A percentile compares a stretch with the other conserved stretches of the same genome.
Conservation (phyloP, 768 basidiomycete species). For the Astraeus odoratus region DNA sequence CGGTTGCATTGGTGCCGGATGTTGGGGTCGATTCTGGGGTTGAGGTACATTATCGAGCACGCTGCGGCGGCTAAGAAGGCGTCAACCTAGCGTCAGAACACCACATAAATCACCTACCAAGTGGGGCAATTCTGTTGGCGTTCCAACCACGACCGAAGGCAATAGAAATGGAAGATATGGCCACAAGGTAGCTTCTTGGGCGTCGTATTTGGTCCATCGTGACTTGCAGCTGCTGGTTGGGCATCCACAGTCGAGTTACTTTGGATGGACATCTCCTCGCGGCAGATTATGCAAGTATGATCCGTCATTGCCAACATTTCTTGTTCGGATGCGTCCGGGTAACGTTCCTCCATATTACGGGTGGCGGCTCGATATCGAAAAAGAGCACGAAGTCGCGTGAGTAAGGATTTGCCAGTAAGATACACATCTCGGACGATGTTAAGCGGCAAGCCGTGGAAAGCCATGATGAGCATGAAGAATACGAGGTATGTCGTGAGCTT, state of each 20-base stretch:
- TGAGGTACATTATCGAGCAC: conserved; percentile 52
- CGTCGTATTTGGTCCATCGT: conserved; percentile 84
- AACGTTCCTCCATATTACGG: conserved; percentile 91
- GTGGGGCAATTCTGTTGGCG: conserved; percentile 98
- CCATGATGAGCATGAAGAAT: conserved; percentile 92
- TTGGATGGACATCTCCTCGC: conserved; percentile 81
- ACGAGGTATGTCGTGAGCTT: conserved; percentile 88
- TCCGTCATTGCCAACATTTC: conserved; percentile 81
- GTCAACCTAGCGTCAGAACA: conserved; percentile 6
- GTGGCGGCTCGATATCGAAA: conserved; percentile 92
- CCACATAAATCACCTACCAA: conserved; percentile 52
- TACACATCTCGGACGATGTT: conserved; percentile 98
- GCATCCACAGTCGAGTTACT: conserved; percentile 19
- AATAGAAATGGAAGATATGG: conserved; percentile 97
- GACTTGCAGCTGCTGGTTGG: conserved; percentile 14
- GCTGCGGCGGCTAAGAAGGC: conserved; percentile 54
- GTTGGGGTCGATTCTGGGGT: conserved; percentile 27
- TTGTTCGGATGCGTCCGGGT: conserved; percentile 85
- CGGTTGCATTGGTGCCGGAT: conserved; percentile 16
- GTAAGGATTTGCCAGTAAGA: conserved; percentile 89
- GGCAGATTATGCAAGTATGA: conserved; percentile 94
- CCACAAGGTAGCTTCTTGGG: conserved; percentile 97
- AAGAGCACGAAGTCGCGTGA: conserved; percentile 79
- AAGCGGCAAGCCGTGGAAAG: conserved; percentile 89
- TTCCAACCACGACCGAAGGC: conserved; percentile 95